Percentiles rank a stretch among this genome's conserved stretches.
These are phyloP conservation scores for Pseudogymnoascus sp. DNA, from an alignment of 2,329 filamentous ascomycete species.

Conservation along the genomic window DNA sequence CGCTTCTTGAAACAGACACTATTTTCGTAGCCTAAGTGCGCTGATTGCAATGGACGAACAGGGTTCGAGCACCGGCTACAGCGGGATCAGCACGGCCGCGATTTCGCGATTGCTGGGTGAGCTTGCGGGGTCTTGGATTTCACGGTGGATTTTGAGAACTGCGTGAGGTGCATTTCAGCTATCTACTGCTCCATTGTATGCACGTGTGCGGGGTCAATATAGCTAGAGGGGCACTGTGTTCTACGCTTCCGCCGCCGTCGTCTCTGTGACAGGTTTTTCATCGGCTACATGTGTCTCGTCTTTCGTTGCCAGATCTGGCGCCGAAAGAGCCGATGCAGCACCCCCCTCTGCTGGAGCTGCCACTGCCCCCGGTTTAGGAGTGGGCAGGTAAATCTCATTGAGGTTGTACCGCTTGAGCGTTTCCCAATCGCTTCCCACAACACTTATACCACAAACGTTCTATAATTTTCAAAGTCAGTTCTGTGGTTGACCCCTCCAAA, in stretches of 20 bases:
- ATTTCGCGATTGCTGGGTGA: background rate
- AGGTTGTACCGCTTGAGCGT: slow-evolving; percentile 70
- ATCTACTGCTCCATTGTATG: background rate
- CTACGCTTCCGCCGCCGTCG: background rate
- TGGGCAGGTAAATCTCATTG: slow-evolving; percentile 55
- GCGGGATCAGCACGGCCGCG: background rate
- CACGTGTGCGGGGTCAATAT: background rate
- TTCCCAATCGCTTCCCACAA: slow-evolving; percentile 64
- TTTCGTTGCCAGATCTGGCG: background rate
- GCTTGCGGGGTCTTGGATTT: background rate
- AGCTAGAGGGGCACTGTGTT: background rate
- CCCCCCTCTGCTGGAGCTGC: slow-evolving; percentile 8
- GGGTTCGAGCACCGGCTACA: background rate
- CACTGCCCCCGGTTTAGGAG: slow-evolving; percentile 12
- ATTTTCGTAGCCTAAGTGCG: background rate
- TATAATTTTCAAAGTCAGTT: slow-evolving; percentile 29
- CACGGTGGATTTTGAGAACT: background rate
- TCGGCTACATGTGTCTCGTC: background rate
- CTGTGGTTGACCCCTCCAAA: background rate
- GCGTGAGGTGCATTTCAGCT: background rate
- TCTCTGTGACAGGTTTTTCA: background rate
- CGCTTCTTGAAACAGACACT: background rate
- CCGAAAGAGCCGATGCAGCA: background rate
- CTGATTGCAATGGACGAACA: background rate
- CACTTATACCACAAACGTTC: slow-evolving; percentile 71